Percentiles rank a stretch among this genome's conserved stretches.
Conservation (phyloP, 2,329 filamentous ascomycete species). For the Ustulina deusta region DNA sequence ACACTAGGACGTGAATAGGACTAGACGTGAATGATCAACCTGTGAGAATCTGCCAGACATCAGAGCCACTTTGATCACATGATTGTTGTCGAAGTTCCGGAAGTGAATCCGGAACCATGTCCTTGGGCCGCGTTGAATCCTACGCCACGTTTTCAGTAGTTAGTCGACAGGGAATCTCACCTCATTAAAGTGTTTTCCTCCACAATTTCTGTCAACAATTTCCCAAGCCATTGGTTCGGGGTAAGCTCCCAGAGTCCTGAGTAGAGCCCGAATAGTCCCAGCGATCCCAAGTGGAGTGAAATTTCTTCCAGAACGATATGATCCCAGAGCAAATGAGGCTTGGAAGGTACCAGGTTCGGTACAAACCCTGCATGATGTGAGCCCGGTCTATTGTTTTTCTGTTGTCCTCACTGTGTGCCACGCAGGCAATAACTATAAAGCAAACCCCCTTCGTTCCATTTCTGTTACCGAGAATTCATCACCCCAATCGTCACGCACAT, state of each 20-base stretch:
- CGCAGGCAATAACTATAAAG: slow-evolving; percentile 35
- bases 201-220: slow-evolving; percentile 40
- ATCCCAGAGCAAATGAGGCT: slow-evolving; percentile 24
- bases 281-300: slow-evolving; percentile 33
- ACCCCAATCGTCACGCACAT: slow-evolving; percentile 18
- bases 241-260: slow-evolving; percentile 25
- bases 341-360: slow-evolving; percentile 32
- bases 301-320: slow-evolving; percentile 38
- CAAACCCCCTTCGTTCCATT: slow-evolving; percentile 33
- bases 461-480: slow-evolving; percentile 23
- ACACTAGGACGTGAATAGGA: slow-evolving; percentile 2
- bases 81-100: slow-evolving; percentile 27
- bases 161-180: slow-evolving; percentile 23
- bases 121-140: slow-evolving; percentile 38
- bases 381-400: slow-evolving; percentile 25
- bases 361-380: slow-evolving; percentile 37
- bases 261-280: slow-evolving; percentile 32
- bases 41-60: slow-evolving; percentile 26
- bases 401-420: slow-evolving; percentile 35
- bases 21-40: slow-evolving; percentile 27
- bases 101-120: slow-evolving; percentile 36
- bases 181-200: slow-evolving; percentile 38
- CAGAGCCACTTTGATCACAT: slow-evolving; percentile 33
- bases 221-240: slow-evolving; percentile 40
- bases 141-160: slow-evolving; percentile 34